A percentile compares a stretch with the other conserved stretches of the same genome.
Conservation (phyloP, 257 asterid genomes). For the Vinca minor region DNA sequence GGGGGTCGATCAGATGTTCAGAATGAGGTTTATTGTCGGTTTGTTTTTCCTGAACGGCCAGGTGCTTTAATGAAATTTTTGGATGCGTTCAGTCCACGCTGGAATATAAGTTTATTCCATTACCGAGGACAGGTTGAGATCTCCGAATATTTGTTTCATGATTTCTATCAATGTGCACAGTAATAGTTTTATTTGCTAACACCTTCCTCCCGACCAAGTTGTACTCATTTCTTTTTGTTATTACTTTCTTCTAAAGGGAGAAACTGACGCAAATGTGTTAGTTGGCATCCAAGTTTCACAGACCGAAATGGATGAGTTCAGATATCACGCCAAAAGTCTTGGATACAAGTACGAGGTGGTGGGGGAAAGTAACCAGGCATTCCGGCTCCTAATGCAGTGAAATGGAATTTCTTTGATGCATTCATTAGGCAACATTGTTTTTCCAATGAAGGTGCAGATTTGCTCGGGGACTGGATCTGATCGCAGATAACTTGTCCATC, state of each 20-base stretch:
- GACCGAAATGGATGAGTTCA: constrained; percentile 61
- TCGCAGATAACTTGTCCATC: not conserved
- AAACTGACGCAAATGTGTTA: constrained; percentile 86
- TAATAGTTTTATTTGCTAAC: not conserved
- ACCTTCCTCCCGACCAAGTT: not conserved
- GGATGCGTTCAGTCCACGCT: constrained; percentile 82
- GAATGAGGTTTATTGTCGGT: constrained; percentile 81
- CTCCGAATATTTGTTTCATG: not conserved
- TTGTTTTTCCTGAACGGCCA: constrained; percentile 84
- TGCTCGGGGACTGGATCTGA: constrained; percentile 7
- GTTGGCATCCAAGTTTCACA: constrained; percentile 79
- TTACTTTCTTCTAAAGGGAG: constrained; percentile 46
- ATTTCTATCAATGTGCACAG: not conserved
- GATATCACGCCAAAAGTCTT: constrained; percentile 46
- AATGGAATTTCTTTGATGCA: not conserved
- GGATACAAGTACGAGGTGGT: constrained; percentile 70
- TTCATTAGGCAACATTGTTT: not conserved
- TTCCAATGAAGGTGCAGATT: constrained; percentile 2
- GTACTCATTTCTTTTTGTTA: too few species aligned
- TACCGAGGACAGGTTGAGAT: constrained; percentile 78
- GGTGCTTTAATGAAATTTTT: constrained; percentile 84
- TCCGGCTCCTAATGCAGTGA: constrained; percentile 72
- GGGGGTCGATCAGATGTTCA: constrained; percentile 81
- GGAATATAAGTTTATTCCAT: constrained; percentile 96
- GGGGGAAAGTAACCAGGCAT: constrained; percentile 62